Percentiles rank a stretch among this genome's conserved stretches.
Evolutionary conservation across 176 grass and related monocot species (phyloP).

Genomic region (Metroxylon sagu): DNA sequence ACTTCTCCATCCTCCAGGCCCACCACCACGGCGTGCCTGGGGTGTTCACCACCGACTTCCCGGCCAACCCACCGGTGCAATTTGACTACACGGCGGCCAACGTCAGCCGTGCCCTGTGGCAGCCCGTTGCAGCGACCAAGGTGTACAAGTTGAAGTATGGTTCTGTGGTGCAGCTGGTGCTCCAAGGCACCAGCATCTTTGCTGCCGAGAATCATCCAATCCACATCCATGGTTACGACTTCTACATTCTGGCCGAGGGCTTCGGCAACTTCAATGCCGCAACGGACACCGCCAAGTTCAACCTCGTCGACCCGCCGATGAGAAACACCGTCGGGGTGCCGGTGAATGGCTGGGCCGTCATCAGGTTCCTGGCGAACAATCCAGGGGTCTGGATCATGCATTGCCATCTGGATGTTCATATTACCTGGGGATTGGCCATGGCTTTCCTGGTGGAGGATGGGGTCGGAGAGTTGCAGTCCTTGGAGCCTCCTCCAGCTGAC

Average conservation of each 20-base stretch:
- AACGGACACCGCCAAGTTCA: constrained; percentile 49
- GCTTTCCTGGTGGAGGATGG: constrained; percentile 79
- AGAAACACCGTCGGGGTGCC: constrained; percentile 86
- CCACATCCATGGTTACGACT: constrained; percentile 90
- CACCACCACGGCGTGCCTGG: constrained; percentile 29
- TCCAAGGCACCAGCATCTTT: constrained; percentile 85
- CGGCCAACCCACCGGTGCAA: constrained; percentile 50
- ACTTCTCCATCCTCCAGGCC: constrained; percentile 64
- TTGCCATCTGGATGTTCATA: constrained; percentile 84
- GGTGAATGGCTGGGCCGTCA: constrained; percentile 82
- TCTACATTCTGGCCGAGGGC: constrained; percentile 72
- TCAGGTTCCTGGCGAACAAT: constrained; percentile 73
- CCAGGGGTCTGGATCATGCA: constrained; percentile 97
- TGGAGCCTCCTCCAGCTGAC: constrained; percentile 50
- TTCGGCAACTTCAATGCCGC: constrained; percentile 67
- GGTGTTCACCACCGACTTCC: constrained; percentile 77
- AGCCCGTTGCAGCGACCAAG: constrained; percentile 54
- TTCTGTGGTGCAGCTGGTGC: constrained; percentile 60
- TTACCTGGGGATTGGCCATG: constrained; percentile 95
- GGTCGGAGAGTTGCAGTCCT: constrained; percentile 44
- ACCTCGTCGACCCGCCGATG: constrained; percentile 71
- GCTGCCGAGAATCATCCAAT: constrained; percentile 93
- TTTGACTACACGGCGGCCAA: constrained; percentile 87
- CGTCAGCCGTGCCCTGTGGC: constrained; percentile 61
- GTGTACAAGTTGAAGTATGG: constrained; percentile 74